Conservation (phyloP, 192 early-diverging fungal species). For the Backusella sp. region DNA sequence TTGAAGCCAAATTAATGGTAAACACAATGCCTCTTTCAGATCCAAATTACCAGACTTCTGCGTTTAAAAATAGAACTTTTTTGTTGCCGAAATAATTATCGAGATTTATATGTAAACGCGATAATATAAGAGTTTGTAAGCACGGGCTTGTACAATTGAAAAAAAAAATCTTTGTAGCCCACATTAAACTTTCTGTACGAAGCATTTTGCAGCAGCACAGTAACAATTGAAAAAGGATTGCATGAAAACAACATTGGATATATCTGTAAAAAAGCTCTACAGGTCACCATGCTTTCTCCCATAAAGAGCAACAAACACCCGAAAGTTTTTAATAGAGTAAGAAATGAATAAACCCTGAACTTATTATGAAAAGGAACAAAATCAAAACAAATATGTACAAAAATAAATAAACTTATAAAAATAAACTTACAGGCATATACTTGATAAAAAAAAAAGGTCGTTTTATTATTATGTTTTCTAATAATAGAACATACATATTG, state of each 20-base stretch:
- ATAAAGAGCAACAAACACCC: conserved; percentile 37
- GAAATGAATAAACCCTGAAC: not conserved
- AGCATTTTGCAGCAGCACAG: conserved; percentile 21
- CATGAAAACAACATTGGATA: conserved; percentile 24
- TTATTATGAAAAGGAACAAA: not conserved
- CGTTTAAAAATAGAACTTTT: not conserved
- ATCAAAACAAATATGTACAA: not conserved
- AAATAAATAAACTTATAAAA: not conserved
- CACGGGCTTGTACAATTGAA: conserved; percentile 30
- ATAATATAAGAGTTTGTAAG: conserved; percentile 39
- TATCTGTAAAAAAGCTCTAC: conserved; percentile 39
- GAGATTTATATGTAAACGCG: conserved; percentile 35
- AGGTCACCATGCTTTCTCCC: conserved; percentile 31
- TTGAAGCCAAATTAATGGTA: conserved; percentile 27
- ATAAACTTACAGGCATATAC: not conserved
- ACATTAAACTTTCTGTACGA: conserved; percentile 15
- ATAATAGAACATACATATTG: conserved; percentile 10
- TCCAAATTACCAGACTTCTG: not conserved
- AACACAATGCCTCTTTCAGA: conserved; percentile 26
- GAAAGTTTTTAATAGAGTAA: not conserved
- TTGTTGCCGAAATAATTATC: conserved; percentile 26
- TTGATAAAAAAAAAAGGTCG: not conserved
- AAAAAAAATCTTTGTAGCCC: conserved; percentile 1
- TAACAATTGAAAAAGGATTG: not conserved
- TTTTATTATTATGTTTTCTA: not conserved